A percentile compares a stretch with the other conserved stretches of the same genome.
phyloP scores from a whole-genome alignment of 768 basidiomycete genomes.

The Fomitopsis pulvina region DNA sequence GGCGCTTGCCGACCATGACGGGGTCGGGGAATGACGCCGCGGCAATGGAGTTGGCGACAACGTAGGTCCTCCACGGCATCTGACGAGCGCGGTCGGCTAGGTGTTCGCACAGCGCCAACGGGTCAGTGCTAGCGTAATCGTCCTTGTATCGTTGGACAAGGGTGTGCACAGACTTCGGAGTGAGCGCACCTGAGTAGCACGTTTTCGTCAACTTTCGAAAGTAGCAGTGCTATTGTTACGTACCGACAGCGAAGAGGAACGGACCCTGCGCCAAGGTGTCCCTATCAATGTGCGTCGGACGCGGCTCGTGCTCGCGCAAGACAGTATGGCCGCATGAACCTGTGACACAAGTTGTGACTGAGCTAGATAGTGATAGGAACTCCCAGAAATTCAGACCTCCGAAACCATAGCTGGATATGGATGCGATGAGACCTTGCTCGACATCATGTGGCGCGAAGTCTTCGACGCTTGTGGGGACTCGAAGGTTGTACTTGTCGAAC shows the following conservation, averaged over 20 bases:
- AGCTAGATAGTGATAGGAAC: constrained; percentile 2
- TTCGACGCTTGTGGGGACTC: constrained; percentile 9
- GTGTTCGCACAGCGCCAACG: constrained; percentile 3
- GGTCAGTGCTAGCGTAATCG: not conserved
- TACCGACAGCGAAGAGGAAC: constrained; percentile 4
- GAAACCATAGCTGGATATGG: constrained; percentile 12
- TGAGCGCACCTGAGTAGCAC: constrained; percentile 3
- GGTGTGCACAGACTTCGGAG: not conserved
- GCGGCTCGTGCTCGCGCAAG: constrained; percentile 1
- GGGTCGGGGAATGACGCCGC: constrained; percentile 3
- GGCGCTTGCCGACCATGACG: not conserved
- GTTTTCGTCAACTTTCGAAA: not conserved
- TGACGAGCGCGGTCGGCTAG: constrained; percentile 1
- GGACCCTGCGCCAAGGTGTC: not conserved
- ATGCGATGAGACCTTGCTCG: constrained; percentile 8
- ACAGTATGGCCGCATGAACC: constrained; percentile 5
- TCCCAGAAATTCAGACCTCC: constrained; percentile 6
- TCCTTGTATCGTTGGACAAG: constrained; percentile 1
- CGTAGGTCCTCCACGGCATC: constrained; percentile 1
- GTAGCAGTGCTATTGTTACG: not conserved
- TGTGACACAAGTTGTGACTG: not conserved
- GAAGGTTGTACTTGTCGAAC: constrained; percentile 12
- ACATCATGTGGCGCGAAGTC: constrained; percentile 5
- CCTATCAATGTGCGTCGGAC: not conserved
- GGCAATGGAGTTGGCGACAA: not conserved